Evolutionary conservation across 495 filamentous ascomycete genomes (phyloP).

Genomic region (Parathielavia appendiculata): DNA sequence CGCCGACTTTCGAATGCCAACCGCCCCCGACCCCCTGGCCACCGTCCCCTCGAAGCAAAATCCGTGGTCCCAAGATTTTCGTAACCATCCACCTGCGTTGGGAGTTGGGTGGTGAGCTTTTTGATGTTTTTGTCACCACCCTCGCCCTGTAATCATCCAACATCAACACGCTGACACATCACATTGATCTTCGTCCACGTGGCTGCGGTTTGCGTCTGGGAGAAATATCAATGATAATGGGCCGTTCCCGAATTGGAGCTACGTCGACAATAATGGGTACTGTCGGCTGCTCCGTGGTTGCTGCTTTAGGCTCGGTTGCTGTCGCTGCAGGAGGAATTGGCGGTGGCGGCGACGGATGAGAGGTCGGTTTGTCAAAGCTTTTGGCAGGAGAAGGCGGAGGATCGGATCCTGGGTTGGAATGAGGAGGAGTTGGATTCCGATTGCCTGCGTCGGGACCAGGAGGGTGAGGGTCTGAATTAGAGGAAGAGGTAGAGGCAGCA

Average conservation of each 20-base stretch:
- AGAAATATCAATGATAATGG: slow-evolving; percentile 1
- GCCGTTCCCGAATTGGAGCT: background rate
- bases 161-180: background rate
- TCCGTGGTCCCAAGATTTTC: no score
- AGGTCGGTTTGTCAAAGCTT: background rate
- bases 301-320: background rate
- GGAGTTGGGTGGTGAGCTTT: no score
- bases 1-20: no score
- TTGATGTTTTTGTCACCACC: no score
- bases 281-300: background rate
- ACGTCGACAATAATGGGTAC: background rate
- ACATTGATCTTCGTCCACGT: background rate
- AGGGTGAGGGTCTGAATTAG: background rate
- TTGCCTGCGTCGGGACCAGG: background rate
- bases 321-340: background rate
- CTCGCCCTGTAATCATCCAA: no score
- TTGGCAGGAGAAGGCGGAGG: background rate
- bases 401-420: background rate
- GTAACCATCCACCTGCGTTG: no score
- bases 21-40: no score
- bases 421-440: background rate
- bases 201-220: background rate
- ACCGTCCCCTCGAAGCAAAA: no score
- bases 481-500: background rate
- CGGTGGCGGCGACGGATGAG: slow-evolving; percentile 2